Percentiles rank a stretch among this genome's conserved stretches.
These are phyloP conservation scores for Euphorbia pulcherrima DNA, from an alignment of 345 rosid genomes.

Conservation along the genomic window DNA sequence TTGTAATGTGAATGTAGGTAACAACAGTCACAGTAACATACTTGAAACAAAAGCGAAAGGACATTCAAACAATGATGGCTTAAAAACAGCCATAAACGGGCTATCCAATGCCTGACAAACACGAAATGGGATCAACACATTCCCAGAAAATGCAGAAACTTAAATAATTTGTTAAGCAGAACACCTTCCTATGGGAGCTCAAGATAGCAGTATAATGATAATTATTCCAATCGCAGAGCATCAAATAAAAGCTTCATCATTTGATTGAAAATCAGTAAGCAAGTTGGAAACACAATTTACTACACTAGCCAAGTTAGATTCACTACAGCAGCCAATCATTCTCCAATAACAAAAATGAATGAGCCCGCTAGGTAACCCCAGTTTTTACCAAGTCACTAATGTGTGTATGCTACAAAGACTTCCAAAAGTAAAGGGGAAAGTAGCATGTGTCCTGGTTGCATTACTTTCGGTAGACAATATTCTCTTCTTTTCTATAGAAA, in stretches of 20 bases:
- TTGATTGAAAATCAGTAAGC: not conserved
- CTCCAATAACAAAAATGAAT: not conserved
- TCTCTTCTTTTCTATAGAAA: not conserved
- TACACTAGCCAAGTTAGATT: not conserved
- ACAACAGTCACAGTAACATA: not conserved
- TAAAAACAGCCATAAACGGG: not conserved
- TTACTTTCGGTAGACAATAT: not conserved
- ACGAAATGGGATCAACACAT: not conserved
- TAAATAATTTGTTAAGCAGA: not conserved
- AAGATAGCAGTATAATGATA: not conserved
- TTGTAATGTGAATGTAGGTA: conserved; percentile 13
- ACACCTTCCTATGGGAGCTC: not conserved
- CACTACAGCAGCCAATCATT: not conserved
- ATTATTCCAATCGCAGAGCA: not conserved
- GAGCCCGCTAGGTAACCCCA: not conserved
- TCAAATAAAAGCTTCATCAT: not conserved
- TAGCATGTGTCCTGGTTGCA: not conserved
- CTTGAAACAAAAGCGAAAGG: not conserved
- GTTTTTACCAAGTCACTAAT: not conserved
- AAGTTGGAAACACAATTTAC: not conserved
- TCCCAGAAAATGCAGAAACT: not conserved
- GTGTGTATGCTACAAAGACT: not conserved
- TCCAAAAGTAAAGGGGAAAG: not conserved
- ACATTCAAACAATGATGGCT: not conserved
- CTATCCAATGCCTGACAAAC: not conserved